phyloP scores from a whole-genome alignment of 257 asterid species.

The Galeopsis tetrahit region DNA sequence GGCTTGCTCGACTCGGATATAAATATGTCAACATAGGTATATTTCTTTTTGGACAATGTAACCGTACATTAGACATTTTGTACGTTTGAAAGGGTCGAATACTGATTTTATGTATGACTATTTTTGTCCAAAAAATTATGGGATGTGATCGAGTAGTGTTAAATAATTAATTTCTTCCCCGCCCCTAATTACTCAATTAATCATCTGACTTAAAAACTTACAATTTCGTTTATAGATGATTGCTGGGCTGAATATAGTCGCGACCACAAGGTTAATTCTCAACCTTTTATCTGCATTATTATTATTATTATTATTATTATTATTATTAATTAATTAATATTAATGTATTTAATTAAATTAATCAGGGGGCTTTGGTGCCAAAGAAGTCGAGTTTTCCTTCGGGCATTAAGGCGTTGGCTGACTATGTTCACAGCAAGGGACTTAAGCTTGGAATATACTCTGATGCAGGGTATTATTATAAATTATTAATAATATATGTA shows the following conservation, averaged over 20 bases:
- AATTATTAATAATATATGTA: no score
- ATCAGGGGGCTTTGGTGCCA: constrained; percentile 71
- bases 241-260: constrained; percentile 83
- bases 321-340: neutral
- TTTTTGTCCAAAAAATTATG: no score
- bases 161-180: no score
- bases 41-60: no score
- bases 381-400: constrained; percentile 81
- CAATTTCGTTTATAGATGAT: constrained; percentile 53
- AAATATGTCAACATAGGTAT: constrained; percentile 79
- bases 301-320: neutral
- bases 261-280: constrained; percentile 51
- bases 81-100: no score
- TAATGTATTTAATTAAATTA: neutral
- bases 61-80: no score
- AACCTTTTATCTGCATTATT: neutral
- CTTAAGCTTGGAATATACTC: constrained; percentile 88
- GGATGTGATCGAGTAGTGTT: no score
- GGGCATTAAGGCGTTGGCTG: constrained; percentile 81
- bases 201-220: constrained; percentile 17
- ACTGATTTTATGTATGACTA: no score
- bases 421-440: constrained; percentile 80
- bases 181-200: no score
- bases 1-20: constrained; percentile 77
- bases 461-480: constrained; percentile 72